Percentiles rank a stretch among this genome's conserved stretches.
These are phyloP conservation scores for Rhynchospora breviuscula DNA, from an alignment of 176 grass and related monocot species.

Conservation along the genomic window DNA sequence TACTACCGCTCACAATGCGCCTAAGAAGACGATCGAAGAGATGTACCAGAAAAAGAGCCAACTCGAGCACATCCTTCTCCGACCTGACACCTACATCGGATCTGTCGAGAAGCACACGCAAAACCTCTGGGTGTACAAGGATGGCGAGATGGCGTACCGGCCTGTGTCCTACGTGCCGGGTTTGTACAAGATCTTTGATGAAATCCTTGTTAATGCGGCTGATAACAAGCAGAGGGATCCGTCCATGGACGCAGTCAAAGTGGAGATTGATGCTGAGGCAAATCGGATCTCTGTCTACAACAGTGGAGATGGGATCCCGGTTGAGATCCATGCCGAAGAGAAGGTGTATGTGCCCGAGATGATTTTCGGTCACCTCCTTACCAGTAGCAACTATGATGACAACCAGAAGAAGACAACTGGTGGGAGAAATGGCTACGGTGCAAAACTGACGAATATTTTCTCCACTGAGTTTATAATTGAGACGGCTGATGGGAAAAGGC, in stretches of 20 bases:
- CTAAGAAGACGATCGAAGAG: conserved; percentile 24
- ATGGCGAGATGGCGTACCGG: conserved; percentile 47
- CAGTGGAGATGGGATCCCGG: conserved; percentile 74
- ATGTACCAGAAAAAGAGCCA: conserved; percentile 28
- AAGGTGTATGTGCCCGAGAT: conserved; percentile 83
- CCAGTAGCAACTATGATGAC: conserved; percentile 94
- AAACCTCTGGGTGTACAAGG: conserved; percentile 28
- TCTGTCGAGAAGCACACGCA: conserved; percentile 23
- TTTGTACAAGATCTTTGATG: conserved; percentile 97
- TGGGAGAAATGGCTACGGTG: conserved; percentile 90
- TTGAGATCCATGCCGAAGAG: conserved; percentile 91
- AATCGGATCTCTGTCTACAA: conserved; percentile 75
- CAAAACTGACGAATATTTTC: conserved; percentile 96
- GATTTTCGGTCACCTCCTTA: conserved; percentile 95
- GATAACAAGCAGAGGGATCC: conserved; percentile 98
- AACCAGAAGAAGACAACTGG: conserved; percentile 86
- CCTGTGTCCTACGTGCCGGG: conserved; percentile 72
- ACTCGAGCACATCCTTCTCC: conserved; percentile 26
- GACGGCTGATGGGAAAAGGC: conserved; percentile 55
- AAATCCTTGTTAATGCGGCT: conserved; percentile 94
- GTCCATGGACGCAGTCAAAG: conserved; percentile 65
- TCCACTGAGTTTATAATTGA: conserved; percentile 90
- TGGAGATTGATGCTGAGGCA: conserved; percentile 52
- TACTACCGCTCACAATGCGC: background rate
- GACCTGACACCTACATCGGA: conserved; percentile 22